Base-by-base conservation (phyloP, 1,284 basidiomycete species). In the Trametes hirsuta region DNA sequence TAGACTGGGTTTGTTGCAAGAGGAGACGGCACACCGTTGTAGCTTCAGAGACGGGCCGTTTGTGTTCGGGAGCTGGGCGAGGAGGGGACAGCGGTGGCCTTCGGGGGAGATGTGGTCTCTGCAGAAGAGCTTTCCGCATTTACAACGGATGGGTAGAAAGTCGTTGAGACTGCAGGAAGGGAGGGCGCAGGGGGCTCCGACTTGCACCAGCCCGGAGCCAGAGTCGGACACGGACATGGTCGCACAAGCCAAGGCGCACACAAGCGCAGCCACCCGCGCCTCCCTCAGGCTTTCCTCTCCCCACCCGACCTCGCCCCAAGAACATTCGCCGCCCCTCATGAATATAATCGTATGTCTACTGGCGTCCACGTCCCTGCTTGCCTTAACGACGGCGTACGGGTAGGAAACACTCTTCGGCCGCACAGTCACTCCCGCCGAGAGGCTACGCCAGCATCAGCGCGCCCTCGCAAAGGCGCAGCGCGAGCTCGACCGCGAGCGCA, bases 371-470 rank as follows among this genome's bases (percentile, higher is more conserved):
- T 21, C 14, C 11, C 4, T 21, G n/a, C 42, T 5, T 9, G 21
- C 58, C 44, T 40, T 37, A 12, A 59, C 36, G 6, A 42, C 18
- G 53, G 34, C 15, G 42, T 2, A 48, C 40, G 11, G 47, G 15
- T 68, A 96, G 94, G 95, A 97, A 82, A 90, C 93, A 0, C 86
- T 98, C 45, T 99, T 99, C 74, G 97, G 97, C 9, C 88, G 94
- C 50, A 87, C 93, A 3, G 87, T 97, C 56, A 97, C 97, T 34
- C 97, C 97, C 15, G 96, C 97, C 30, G 97, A 99, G 77, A 88
- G 96, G 60, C 83, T 99, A 64, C 89, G 97, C 57, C 94, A 98
- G 76, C 95, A 99, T 75, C 97, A 99, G 74, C 90, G 97, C 42
- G 87, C 95, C 2, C 86, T 99, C 53, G 92, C 95, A 51, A 98